Percentiles rank a stretch among this genome's conserved stretches.
Evolutionary conservation across 2,329 filamentous ascomycete species (phyloP).

Genomic region (Fusarium pseudograminearum): DNA sequence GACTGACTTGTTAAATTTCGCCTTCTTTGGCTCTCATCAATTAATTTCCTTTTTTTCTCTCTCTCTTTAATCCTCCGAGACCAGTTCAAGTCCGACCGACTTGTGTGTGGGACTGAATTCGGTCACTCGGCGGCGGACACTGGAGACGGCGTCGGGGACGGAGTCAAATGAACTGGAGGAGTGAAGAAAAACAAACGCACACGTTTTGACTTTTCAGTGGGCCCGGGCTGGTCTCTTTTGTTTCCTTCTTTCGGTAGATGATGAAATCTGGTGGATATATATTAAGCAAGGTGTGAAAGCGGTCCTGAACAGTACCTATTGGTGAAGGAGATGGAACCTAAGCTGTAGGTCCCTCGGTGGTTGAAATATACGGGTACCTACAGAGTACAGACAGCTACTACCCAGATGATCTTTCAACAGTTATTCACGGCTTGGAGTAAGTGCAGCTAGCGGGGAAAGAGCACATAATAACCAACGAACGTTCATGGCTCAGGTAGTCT

Average conservation of each 20-base stretch:
- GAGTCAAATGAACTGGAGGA: slow-evolving; percentile 32
- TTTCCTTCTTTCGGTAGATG: slow-evolving; percentile 3
- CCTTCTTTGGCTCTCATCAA: neutral
- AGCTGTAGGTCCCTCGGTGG: neutral
- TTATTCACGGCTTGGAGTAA: neutral
- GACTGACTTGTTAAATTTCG: neutral
- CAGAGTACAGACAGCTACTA: neutral
- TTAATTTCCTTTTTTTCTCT: neutral
- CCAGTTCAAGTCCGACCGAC: slow-evolving; percentile 7
- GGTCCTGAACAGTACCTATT: neutral
- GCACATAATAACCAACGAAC: neutral
- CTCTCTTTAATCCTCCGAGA: neutral
- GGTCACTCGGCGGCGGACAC: slow-evolving; percentile 37
- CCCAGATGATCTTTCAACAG: neutral
- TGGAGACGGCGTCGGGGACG: slow-evolving; percentile 41
- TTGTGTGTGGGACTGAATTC: slow-evolving; percentile 43
- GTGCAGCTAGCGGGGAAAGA: neutral
- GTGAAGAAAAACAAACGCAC: slow-evolving; percentile 27
- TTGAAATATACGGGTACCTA: neutral
- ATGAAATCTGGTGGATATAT: neutral
- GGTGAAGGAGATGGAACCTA: neutral
- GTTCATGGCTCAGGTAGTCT: neutral
- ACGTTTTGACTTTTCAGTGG: slow-evolving; percentile 17
- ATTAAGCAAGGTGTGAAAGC: neutral
- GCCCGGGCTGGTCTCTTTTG: neutral